Percentiles rank a stretch among this genome's conserved stretches.
Evolutionary conservation across 176 grass and related monocot species (phyloP).

Genomic region (Alopecurus myosuroides): DNA sequence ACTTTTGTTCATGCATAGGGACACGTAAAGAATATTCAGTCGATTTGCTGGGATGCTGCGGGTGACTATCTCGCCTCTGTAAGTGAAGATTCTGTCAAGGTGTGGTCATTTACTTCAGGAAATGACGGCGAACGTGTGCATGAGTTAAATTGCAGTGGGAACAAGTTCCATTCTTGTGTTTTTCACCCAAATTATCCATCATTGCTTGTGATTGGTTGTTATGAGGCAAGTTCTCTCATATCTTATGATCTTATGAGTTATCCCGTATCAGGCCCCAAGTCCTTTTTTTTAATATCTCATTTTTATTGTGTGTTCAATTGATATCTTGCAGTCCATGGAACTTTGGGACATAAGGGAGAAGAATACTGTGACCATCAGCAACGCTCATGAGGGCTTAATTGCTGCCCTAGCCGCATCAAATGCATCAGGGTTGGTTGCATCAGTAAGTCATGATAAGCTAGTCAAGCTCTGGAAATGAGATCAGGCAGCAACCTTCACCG

Average conservation of each 20-base stretch:
- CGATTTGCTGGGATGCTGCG: slow-evolving; percentile 50
- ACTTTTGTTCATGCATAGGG: slow-evolving; percentile 25
- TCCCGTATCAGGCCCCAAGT: neutral
- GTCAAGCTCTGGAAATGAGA: slow-evolving; percentile 61
- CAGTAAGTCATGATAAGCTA: slow-evolving; percentile 57
- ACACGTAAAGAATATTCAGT: slow-evolving; percentile 49
- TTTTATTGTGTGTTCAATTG: neutral
- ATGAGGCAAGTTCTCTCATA: slow-evolving; percentile 41
- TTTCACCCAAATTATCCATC: slow-evolving; percentile 53
- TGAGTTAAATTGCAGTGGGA: slow-evolving; percentile 50
- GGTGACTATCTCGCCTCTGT: slow-evolving; percentile 57
- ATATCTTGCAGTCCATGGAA: slow-evolving; percentile 47
- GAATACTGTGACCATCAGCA: slow-evolving; percentile 51
- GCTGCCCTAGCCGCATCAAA: slow-evolving; percentile 47
- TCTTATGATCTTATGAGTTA: neutral
- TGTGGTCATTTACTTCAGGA: slow-evolving; percentile 49
- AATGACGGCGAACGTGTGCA: slow-evolving; percentile 47
- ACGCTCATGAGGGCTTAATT: slow-evolving; percentile 54
- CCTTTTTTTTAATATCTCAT: neutral
- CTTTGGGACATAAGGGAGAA: slow-evolving; percentile 61
- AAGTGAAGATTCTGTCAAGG: slow-evolving; percentile 57
- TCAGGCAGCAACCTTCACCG: neutral
- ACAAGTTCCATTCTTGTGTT: slow-evolving; percentile 67
- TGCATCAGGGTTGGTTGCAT: slow-evolving; percentile 47
- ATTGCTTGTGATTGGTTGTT: slow-evolving; percentile 62